Base-by-base conservation (phyloP, 2,329 filamentous ascomycete species). In the Fusarium agapanthi region DNA sequence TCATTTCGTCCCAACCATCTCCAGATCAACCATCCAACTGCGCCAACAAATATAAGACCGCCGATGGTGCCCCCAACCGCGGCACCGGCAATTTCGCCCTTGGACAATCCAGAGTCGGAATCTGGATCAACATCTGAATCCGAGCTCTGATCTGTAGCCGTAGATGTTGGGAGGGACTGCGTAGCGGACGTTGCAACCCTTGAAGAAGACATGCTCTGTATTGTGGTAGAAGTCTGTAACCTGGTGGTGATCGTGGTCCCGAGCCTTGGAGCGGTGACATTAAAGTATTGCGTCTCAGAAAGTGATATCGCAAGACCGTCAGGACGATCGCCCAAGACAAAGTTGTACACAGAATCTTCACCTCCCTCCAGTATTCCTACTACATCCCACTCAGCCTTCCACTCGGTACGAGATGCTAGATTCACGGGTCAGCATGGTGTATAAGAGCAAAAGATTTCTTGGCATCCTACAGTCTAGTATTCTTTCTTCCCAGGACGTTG, bases 311-410 rank as follows among this genome's bases (percentile, higher is more conserved):
- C 30, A 32, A 34, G 34, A 3, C 14, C 32, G 32, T 34, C 34
- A 14, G 34, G 34, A 34, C 34, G 34, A 0, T 16, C 15, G 34
- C 34, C 0, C 2, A 40, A 26, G 13, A 0, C n/a, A 37, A 61
- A 61, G 3, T 3, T 6, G 32, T 62, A 62, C 28, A 58, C 1
- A 7, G 28, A 7, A 1, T 62, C 53, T 4, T 62, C 60, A 6
- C 7, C 7, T 2, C 1, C 22, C 10, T 48, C 3, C 7, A 16
- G 0, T 5, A 0, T 0, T 5, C 22, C 28, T 1, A 1, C 0
- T 13, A 32, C 6, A 20, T 62, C 60, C n/a, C 38, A 63, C 12
- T 26, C 20, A 6, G 35, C 35, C 14, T 48, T 28, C 43, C 54
- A 63, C 3, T 41, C 37, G 3, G 53, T 32, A 10, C 13, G 10